phyloP scores from a whole-genome alignment of 2,329 filamentous ascomycete genomes.

The Aspergillus felis region DNA sequence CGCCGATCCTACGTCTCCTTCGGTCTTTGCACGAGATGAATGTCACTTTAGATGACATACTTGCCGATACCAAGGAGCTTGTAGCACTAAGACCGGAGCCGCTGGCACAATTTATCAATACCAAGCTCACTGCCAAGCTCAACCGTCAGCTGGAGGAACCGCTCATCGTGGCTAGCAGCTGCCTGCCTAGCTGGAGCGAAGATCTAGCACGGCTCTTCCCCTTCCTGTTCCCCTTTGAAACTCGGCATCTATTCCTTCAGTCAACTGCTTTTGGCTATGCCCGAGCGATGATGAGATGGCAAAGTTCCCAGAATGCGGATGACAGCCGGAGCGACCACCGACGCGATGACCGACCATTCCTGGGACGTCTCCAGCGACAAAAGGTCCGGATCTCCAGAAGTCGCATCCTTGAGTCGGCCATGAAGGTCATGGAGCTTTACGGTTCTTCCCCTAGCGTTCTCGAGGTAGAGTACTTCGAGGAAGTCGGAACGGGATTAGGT shows the following conservation, averaged over 20 bases:
- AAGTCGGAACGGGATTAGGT: constrained; percentile 92
- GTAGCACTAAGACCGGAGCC: constrained; percentile 75
- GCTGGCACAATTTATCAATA: constrained; percentile 93
- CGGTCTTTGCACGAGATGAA: constrained; percentile 92
- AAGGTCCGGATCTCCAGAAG: constrained; percentile 95
- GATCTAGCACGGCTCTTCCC: constrained; percentile 90
- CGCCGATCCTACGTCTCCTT: constrained; percentile 80
- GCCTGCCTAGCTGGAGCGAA: constrained; percentile 91
- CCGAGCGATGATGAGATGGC: constrained; percentile 95
- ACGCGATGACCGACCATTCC: constrained; percentile 83
- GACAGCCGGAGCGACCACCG: constrained; percentile 77
- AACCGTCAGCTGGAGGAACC: constrained; percentile 97
- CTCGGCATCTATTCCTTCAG: constrained; percentile 90
- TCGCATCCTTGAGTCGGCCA: constrained; percentile 92
- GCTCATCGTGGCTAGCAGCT: constrained; percentile 93
- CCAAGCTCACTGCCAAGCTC: constrained; percentile 94
- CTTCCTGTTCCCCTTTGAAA: constrained; percentile 97
- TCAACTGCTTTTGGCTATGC: constrained; percentile 98
- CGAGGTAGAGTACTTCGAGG: constrained; percentile 98
- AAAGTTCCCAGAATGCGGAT: constrained; percentile 78
- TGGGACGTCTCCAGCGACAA: constrained; percentile 87
- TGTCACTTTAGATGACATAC: constrained; percentile 84
- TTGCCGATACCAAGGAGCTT: constrained; percentile 70
- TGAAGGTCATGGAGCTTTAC: constrained; percentile 99
- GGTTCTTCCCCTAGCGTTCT: constrained; percentile 93